phyloP scores from a whole-genome alignment of 306 rosid genomes.

The Abrus pulchellus region DNA sequence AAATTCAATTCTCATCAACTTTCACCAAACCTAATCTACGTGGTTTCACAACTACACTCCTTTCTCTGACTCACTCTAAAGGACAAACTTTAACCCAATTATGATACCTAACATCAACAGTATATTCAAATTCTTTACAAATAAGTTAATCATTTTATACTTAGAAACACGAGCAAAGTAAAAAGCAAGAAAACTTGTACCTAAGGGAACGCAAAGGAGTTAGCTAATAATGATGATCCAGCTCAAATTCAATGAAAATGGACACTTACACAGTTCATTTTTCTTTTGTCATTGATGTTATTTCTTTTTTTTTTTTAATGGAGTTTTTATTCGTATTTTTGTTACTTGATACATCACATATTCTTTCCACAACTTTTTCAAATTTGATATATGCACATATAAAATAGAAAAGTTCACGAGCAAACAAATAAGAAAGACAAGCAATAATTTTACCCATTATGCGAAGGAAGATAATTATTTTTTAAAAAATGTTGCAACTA shows the following conservation, averaged over 20 bases:
- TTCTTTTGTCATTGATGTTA: neutral
- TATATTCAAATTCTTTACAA: neutral
- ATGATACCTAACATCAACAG: constrained; percentile 29
- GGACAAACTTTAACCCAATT: constrained; percentile 41
- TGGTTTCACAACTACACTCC: neutral
- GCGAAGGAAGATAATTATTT: too few species aligned
- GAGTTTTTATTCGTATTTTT: neutral
- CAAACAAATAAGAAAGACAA: too few species aligned
- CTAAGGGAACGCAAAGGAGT: neutral
- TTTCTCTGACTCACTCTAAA: constrained; percentile 32
- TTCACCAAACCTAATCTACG: constrained; percentile 40
- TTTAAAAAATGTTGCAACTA: too few species aligned
- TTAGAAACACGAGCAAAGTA: constrained; percentile 16
- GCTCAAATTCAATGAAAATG: neutral
- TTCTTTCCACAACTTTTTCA: too few species aligned
- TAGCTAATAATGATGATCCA: neutral
- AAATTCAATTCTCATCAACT: constrained; percentile 49
- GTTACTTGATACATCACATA: neutral
- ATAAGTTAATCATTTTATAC: neutral
- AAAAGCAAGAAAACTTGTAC: constrained; percentile 6
- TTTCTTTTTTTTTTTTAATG: neutral
- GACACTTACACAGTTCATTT: neutral
- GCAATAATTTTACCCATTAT: too few species aligned
- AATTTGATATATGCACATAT: too few species aligned
- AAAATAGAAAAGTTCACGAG: too few species aligned